These are phyloP conservation scores for Wolfiporia cocos DNA, from an alignment of 1,284 basidiomycete species.

Conservation along the genomic window DNA sequence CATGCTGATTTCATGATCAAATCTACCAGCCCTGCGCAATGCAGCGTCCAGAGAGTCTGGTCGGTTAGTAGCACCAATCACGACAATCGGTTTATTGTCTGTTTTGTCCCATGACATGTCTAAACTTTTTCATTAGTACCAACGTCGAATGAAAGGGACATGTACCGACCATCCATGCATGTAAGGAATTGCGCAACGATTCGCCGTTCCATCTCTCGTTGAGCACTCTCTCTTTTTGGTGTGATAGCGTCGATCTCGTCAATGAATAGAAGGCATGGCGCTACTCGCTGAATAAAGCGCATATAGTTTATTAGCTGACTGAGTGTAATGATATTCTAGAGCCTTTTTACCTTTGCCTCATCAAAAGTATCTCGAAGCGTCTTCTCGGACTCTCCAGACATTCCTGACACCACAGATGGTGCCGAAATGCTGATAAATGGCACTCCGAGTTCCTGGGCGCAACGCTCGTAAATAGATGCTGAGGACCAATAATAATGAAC, in stretches of 20 bases:
- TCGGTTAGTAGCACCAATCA: slow-evolving; percentile 95
- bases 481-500: slow-evolving; percentile 23
- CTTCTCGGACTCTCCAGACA: slow-evolving; percentile 98
- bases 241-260: slow-evolving; percentile 99
- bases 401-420: slow-evolving; percentile 92
- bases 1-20: slow-evolving; percentile 98
- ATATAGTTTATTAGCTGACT: background rate
- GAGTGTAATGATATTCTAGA: background rate
- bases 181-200: slow-evolving; percentile 97
- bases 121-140: slow-evolving; percentile 21
- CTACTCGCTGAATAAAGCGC: slow-evolving; percentile 61
- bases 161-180: slow-evolving; percentile 86
- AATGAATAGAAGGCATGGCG: slow-evolving; percentile 89
- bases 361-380: slow-evolving; percentile 95
- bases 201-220: slow-evolving; percentile 95
- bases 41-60: slow-evolving; percentile 95
- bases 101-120: slow-evolving; percentile 91
- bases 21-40: slow-evolving; percentile 86
- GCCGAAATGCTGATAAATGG: slow-evolving; percentile 94
- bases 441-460: slow-evolving; percentile 73
- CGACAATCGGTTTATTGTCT: slow-evolving; percentile 85
- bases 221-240: slow-evolving; percentile 94
- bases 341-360: slow-evolving; percentile 71
- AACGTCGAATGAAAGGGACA: too few relatives aligned
- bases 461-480: slow-evolving; percentile 10